Conservation (phyloP, 352 stramenopile genomes). For the Albugo candida region DNA sequence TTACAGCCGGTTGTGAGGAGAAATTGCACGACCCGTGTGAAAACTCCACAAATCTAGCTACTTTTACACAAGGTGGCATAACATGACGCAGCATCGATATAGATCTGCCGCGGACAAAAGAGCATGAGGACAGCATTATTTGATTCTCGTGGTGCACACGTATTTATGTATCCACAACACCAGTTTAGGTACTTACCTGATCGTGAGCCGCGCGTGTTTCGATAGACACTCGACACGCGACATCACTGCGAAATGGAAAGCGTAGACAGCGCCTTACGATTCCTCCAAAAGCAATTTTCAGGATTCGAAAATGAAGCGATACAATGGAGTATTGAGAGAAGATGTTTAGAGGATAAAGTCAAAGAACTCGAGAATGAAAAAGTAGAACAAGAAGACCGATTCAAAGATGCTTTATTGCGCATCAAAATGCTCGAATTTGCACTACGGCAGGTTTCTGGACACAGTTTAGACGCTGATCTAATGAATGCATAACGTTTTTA, state of each 20-base stretch:
- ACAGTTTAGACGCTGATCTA: too few relatives aligned
- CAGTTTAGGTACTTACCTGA: too few relatives aligned
- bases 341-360: conserved; percentile 50
- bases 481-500: background rate
- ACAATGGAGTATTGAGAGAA: conserved; percentile 56
- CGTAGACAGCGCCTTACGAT: conserved; percentile 69
- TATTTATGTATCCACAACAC: too few relatives aligned
- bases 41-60: too few relatives aligned
- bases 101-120: too few relatives aligned
- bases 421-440: conserved; percentile 82
- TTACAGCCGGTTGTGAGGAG: too few relatives aligned
- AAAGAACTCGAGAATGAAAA: conserved; percentile 60
- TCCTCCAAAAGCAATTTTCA: conserved; percentile 67
- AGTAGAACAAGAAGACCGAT: conserved; percentile 55
- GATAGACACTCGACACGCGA: background rate
- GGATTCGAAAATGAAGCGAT: conserved; percentile 57
- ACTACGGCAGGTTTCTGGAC: conserved; percentile 26
- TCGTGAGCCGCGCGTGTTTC: too few relatives aligned
- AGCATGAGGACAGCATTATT: too few relatives aligned
- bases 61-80: too few relatives aligned
- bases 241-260: conserved; percentile 35
- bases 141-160: too few relatives aligned
- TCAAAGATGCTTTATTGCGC: conserved; percentile 68
- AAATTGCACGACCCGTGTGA: too few relatives aligned
- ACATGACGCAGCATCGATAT: too few relatives aligned